phyloP scores from a whole-genome alignment of 768 basidiomycete species.

The Russula sp. region DNA sequence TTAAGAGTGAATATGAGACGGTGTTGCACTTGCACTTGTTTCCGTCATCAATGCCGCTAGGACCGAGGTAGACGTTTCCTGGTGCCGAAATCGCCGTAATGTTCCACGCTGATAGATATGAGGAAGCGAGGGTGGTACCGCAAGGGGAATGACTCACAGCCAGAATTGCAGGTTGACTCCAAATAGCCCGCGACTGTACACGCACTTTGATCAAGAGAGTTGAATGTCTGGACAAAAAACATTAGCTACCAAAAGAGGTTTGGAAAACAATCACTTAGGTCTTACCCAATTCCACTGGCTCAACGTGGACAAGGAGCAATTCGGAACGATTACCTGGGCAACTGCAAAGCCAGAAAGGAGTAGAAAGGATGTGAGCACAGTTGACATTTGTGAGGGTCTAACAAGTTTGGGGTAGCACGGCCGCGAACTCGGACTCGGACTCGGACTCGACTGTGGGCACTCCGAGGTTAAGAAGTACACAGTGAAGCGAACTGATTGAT shows the following conservation, averaged over 20 bases:
- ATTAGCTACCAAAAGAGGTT: not conserved
- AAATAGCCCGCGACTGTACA: conserved; percentile 7
- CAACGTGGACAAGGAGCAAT: not conserved
- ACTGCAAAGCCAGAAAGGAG: not conserved
- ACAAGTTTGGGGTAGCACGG: too few relatives aligned
- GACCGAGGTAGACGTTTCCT: conserved; percentile 6
- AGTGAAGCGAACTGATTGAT: too few relatives aligned
- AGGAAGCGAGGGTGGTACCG: not conserved
- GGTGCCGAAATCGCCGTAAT: not conserved
- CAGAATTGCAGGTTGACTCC: conserved; percentile 8
- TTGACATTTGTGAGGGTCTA: not conserved
- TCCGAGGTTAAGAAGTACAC: too few relatives aligned
- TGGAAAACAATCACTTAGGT: not conserved
- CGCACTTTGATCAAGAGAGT: conserved; percentile 6
- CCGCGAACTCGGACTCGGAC: too few relatives aligned
- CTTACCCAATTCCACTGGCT: not conserved
- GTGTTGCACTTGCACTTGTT: conserved; percentile 16
- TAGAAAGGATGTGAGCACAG: not conserved
- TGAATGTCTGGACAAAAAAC: not conserved
- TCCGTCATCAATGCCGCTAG: not conserved
- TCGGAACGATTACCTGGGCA: conserved; percentile 1
- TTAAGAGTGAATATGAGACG: conserved; percentile 8
- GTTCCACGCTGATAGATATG: conserved; percentile 5
- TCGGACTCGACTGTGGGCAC: too few relatives aligned
- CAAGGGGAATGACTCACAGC: not conserved